Evolutionary conservation across 169 alveolate genomes (phyloP).

Genomic region (Cryptosporidium ryanae): DNA sequence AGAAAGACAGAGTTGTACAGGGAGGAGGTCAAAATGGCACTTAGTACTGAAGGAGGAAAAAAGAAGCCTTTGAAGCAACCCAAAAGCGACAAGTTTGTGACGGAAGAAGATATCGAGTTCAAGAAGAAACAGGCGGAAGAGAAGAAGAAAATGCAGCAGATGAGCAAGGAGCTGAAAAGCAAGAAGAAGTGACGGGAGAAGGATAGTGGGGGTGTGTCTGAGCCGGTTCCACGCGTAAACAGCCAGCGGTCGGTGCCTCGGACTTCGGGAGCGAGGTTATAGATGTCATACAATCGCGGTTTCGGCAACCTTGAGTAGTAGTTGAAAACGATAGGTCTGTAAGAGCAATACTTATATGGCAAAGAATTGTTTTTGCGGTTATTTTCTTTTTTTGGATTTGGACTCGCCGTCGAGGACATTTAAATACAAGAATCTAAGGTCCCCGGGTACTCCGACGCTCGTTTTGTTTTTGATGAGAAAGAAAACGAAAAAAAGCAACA

Average conservation of each 20-base stretch:
- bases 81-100: slow-evolving; percentile 78
- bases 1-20: too few species aligned
- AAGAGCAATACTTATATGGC: too few species aligned
- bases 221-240: too few species aligned
- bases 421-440: slow-evolving; percentile 38
- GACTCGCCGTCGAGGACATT: background rate
- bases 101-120: slow-evolving; percentile 83
- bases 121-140: slow-evolving; percentile 82
- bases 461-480: slow-evolving; percentile 23
- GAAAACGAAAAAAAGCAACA: background rate
- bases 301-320: too few species aligned
- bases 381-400: background rate
- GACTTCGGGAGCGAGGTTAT: too few species aligned
- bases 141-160: slow-evolving; percentile 76
- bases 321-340: too few species aligned
- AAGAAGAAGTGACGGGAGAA: slow-evolving; percentile 7
- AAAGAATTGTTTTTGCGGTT: background rate
- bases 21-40: slow-evolving; percentile 58
- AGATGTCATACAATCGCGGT: too few species aligned
- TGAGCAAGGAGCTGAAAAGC: slow-evolving; percentile 55
- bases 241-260: too few species aligned
- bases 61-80: slow-evolving; percentile 84
- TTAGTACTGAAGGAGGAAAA: slow-evolving; percentile 80
- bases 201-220: background rate
- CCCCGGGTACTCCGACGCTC: slow-evolving; percentile 14